Evolutionary conservation across 2,329 filamentous ascomycete genomes (phyloP).

Genomic region (Paecilomyces niveus): DNA sequence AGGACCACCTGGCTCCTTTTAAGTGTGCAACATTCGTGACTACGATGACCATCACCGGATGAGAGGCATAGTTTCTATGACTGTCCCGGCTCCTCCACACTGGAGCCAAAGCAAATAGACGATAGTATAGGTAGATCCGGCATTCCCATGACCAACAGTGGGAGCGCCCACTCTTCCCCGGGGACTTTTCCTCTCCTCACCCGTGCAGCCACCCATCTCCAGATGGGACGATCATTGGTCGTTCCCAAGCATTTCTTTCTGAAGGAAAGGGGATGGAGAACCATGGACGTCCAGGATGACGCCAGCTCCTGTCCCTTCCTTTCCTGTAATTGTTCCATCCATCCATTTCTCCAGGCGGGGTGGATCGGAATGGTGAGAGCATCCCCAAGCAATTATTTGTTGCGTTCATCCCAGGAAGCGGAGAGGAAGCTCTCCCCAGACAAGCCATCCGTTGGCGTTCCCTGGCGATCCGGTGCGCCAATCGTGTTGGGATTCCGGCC

Average conservation of each 20-base stretch:
- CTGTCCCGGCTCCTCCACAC: neutral
- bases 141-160: neutral
- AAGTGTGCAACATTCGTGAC: neutral
- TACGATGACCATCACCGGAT: neutral
- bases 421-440: conserved; percentile 1
- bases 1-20: neutral
- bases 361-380: neutral
- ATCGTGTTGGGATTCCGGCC: neutral
- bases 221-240: neutral
- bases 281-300: neutral
- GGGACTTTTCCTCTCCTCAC: neutral
- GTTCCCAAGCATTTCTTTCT: neutral
- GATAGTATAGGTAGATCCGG: neutral
- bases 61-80: neutral
- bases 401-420: neutral
- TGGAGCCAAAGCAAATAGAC: neutral
- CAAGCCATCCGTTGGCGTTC: neutral
- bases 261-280: neutral
- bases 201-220: neutral
- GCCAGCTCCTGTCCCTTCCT: neutral
- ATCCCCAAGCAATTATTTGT: neutral
- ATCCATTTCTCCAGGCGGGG: neutral
- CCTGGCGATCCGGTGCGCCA: neutral
- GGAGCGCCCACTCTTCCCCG: neutral
- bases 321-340: too few relatives aligned